Base-by-base conservation (phyloP, 2,329 filamentous ascomycete species). In the Teratosphaeria pseudoeucalypti region DNA sequence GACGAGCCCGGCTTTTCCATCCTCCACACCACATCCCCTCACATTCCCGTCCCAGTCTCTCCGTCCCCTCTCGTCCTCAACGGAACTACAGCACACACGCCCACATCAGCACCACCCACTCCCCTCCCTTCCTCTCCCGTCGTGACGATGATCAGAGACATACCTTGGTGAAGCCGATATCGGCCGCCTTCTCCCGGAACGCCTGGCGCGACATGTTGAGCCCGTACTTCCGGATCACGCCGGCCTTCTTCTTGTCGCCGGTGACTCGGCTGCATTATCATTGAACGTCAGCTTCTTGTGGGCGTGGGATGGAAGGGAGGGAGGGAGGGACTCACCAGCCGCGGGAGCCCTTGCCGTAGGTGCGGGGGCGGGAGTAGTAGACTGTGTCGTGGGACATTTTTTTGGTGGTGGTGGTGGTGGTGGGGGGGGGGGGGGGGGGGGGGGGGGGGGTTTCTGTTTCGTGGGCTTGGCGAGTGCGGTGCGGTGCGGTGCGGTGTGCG, bases 161-260 rank as follows among this genome's bases (percentile, higher is more conserved):
- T 32, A 68, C 66, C 63, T 68, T 68, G 23, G 63, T 59, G 27
- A 68, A 68, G 9, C 66, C 66, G 59, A 68, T 68, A 58, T 68
- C 65, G 58, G 60, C 65, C 11, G 66, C 65, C 63, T 68, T 67
- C 60, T 68, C 66, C 6, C 66, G 58, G 27, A 68, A 68, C n/a
- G 66, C 66, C 57, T 68, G 66, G 16, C 66, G 61, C 4, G 63
- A 65, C 66, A 68, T 68, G 52, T 67, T 68, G 58, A 68, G 52
- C n/a, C 66, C 66, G 57, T 68, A 68, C 55, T 68, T 68, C 52
- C 66, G 63, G 49, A 68, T 67, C 39, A 68, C 58, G 47, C 66
- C 66, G 29, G 61, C 58, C 34, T 66, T 67, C 58, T 68, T 68
- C 63, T 66, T 68, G 60, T 68, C 66, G 27, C 66, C 66, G 2